Conservation (phyloP, 345 rosid species). For the Citrus sp. region DNA sequence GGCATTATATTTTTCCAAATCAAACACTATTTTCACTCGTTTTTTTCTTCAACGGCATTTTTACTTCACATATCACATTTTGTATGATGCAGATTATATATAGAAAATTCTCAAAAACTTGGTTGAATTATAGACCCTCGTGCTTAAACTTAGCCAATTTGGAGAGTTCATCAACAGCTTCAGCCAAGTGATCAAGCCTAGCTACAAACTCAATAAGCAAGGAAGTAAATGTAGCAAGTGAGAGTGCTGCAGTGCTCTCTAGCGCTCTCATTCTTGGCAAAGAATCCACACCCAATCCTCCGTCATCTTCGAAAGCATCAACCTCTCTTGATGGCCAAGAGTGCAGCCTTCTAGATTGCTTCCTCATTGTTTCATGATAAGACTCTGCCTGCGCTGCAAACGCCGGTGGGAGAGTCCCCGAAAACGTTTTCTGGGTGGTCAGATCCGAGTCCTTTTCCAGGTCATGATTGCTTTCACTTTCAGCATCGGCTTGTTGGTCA, state of each 20-base stretch:
- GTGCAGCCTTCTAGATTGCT: slow-evolving; percentile 47
- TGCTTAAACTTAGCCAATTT: slow-evolving; percentile 51
- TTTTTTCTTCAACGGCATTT: background rate
- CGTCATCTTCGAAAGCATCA: slow-evolving; percentile 53
- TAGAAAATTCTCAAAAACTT: background rate
- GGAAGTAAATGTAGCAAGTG: slow-evolving; percentile 57
- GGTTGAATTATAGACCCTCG: slow-evolving; percentile 19
- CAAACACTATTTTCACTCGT: background rate
- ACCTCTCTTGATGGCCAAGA: slow-evolving; percentile 65
- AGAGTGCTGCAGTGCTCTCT: slow-evolving; percentile 57
- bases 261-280: slow-evolving; percentile 48
- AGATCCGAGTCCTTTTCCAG: background rate
- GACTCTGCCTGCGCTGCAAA: slow-evolving; percentile 23
- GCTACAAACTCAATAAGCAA: slow-evolving; percentile 63
- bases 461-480: slow-evolving; percentile 13
- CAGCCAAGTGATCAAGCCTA: slow-evolving; percentile 62
- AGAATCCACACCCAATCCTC: slow-evolving; percentile 21
- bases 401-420: slow-evolving; percentile 3
- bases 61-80: background rate
- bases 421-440: background rate
- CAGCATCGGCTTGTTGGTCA: slow-evolving; percentile 5
- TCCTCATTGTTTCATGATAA: slow-evolving; percentile 57
- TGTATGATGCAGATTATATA: background rate
- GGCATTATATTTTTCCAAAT: background rate
- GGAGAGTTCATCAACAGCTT: slow-evolving; percentile 55